Percentiles rank a stretch among this genome's conserved stretches.
phyloP scores from a whole-genome alignment of 1,284 basidiomycete genomes.

The Apiotrichum veenhuisii region DNA sequence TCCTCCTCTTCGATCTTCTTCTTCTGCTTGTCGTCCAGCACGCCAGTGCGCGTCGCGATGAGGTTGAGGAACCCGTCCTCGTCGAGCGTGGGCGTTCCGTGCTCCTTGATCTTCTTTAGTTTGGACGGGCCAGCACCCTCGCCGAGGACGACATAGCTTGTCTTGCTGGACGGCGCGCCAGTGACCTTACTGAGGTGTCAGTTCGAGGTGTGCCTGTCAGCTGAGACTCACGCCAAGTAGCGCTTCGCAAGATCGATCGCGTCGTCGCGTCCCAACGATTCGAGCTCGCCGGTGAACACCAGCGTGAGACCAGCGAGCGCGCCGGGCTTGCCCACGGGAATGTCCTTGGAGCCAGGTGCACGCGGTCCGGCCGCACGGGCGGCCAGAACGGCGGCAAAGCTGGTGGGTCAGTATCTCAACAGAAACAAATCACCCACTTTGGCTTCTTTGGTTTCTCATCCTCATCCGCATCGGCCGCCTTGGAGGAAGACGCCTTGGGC shows the following conservation, averaged over 20 bases:
- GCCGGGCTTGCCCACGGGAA: slow-evolving; percentile 73
- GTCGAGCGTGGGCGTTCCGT: slow-evolving; percentile 67
- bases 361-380: slow-evolving; percentile 64
- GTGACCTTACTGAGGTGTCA: slow-evolving; percentile 67
- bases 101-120: slow-evolving; percentile 68
- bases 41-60: slow-evolving; percentile 61
- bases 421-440: no score
- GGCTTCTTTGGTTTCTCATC: slow-evolving; percentile 38
- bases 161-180: slow-evolving; percentile 81
- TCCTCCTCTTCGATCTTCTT: slow-evolving; percentile 68
- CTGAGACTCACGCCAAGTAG: slow-evolving; percentile 71
- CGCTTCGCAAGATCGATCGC: slow-evolving; percentile 84
- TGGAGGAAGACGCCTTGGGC: slow-evolving; percentile 13
- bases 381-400: slow-evolving; percentile 59
- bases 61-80: slow-evolving; percentile 86
- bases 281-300: slow-evolving; percentile 93
- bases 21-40: slow-evolving; percentile 64
- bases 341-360: slow-evolving; percentile 63
- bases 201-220: neutral
- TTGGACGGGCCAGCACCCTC: slow-evolving; percentile 84
- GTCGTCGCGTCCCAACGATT: slow-evolving; percentile 82
- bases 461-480: slow-evolving; percentile 15
- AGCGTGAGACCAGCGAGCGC: slow-evolving; percentile 83
- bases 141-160: slow-evolving; percentile 84
- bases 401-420: slow-evolving; percentile 11